phyloP scores from a whole-genome alignment of 2,329 filamentous ascomycete genomes.

The Clonostachys rosea region DNA sequence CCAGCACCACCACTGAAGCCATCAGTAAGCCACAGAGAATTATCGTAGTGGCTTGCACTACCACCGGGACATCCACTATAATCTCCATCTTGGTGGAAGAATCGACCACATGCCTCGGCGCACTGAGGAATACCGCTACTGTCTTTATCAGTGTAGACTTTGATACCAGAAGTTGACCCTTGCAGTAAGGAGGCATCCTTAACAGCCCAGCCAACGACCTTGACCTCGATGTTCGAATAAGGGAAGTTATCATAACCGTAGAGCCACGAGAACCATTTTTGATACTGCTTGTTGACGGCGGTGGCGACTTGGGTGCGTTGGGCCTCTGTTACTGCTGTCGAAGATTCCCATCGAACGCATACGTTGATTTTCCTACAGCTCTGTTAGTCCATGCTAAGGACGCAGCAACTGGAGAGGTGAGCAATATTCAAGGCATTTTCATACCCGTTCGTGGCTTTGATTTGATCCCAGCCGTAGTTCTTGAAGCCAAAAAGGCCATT shows the following conservation, averaged over 20 bases:
- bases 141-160: conserved; percentile 35
- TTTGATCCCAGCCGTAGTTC: background rate
- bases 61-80: conserved; percentile 1
- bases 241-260: conserved; percentile 38
- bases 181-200: conserved; percentile 26
- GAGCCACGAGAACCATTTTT: conserved; percentile 34
- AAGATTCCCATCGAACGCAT: conserved; percentile 39
- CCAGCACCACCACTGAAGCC: conserved; percentile 36
- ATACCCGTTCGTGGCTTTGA: background rate
- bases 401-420: no score
- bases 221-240: conserved; percentile 26
- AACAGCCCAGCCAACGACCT: conserved; percentile 39
- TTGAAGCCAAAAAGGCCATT: background rate
- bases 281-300: conserved; percentile 24
- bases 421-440: no score
- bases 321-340: conserved; percentile 23
- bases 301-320: conserved; percentile 28
- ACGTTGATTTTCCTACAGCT: conserved; percentile 9
- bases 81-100: conserved; percentile 2
- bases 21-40: conserved; percentile 41
- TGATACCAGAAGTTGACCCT: conserved; percentile 25
- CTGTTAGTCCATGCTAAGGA: no score
- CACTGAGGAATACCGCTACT: conserved; percentile 33
- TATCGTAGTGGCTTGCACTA: conserved; percentile 33
- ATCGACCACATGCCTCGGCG: conserved; percentile 7